phyloP scores from a whole-genome alignment of 805 yeast species.

The Saturnispora mendoncae region DNA sequence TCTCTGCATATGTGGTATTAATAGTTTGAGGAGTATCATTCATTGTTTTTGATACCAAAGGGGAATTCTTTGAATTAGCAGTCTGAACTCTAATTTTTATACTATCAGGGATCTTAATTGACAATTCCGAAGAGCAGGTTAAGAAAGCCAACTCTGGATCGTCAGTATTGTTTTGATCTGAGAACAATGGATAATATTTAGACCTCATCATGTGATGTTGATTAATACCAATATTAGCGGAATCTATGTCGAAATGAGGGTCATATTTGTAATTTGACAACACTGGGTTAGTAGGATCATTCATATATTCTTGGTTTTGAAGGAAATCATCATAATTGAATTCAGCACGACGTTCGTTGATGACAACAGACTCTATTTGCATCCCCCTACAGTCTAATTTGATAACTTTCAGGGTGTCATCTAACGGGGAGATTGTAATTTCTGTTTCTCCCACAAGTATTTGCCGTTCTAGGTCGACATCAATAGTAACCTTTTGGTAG shows the following conservation, averaged over 20 bases:
- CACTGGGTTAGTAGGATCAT: conserved; percentile 24
- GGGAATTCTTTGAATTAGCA: conserved; percentile 29
- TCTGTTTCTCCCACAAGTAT: conserved; percentile 69
- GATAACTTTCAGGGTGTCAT: conserved; percentile 46
- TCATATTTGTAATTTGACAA: conserved; percentile 26
- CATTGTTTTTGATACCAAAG: conserved; percentile 28
- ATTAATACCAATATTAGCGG: conserved; percentile 33
- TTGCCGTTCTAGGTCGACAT: conserved; percentile 63
- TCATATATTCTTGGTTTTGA: conserved; percentile 30
- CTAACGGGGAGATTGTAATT: conserved; percentile 66
- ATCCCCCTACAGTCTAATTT: conserved; percentile 76
- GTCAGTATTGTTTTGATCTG: conserved; percentile 33
- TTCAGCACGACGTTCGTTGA: conserved; percentile 52
- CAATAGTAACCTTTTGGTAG: conserved; percentile 75
- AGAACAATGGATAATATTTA: conserved; percentile 43
- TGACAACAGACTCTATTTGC: conserved; percentile 50
- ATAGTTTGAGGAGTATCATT: conserved; percentile 29
- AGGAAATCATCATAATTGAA: conserved; percentile 48
- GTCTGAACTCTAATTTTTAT: conserved; percentile 55
- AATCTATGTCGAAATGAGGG: conserved; percentile 33
- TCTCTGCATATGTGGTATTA: conserved; percentile 24
- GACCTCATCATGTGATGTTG: conserved; percentile 55
- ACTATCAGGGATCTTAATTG: conserved; percentile 55
- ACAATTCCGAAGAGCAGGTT: conserved; percentile 54
- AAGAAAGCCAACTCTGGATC: conserved; percentile 22